Percentiles rank a stretch among this genome's conserved stretches.
These are phyloP conservation scores for Monsonia emarginata DNA, from an alignment of 441 rosid species.

Conservation along the genomic window DNA sequence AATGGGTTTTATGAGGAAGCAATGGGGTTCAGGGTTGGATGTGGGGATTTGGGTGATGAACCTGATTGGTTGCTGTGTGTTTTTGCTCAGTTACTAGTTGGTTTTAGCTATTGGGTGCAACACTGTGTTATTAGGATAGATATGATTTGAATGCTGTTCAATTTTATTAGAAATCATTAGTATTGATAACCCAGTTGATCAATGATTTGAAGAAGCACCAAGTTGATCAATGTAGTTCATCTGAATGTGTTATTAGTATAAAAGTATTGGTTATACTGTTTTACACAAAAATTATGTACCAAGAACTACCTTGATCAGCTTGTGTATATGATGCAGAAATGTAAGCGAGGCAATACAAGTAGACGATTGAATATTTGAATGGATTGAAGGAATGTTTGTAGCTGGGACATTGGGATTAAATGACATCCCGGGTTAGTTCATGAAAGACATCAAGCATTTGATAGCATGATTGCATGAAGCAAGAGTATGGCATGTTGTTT, in stretches of 20 bases:
- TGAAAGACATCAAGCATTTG: conserved; percentile 39
- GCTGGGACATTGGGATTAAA: too few species aligned
- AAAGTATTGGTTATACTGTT: too few species aligned
- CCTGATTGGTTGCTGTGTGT: conserved; percentile 51
- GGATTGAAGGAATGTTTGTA: conserved; percentile 40
- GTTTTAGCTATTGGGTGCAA: too few species aligned
- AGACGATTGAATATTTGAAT: too few species aligned
- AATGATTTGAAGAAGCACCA: too few species aligned
- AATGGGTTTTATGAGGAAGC: conserved; percentile 49
- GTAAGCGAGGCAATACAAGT: neutral
- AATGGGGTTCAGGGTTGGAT: conserved; percentile 35
- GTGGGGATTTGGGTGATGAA: conserved; percentile 25
- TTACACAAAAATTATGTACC: too few species aligned
- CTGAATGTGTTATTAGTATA: too few species aligned
- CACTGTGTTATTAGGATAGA: too few species aligned
- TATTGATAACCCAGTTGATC: too few species aligned
- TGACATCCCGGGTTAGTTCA: conserved; percentile 60
- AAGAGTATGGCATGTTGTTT: conserved; percentile 36
- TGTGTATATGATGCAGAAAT: neutral
- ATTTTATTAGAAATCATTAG: too few species aligned
- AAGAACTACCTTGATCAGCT: too few species aligned
- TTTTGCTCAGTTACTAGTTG: neutral
- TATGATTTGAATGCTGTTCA: too few species aligned
- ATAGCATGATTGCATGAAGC: conserved; percentile 50
- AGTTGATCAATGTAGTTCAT: neutral